Percentiles rank a stretch among this genome's conserved stretches.
Conservation (phyloP, 768 basidiomycete species). For the Termitomyces sp. region DNA sequence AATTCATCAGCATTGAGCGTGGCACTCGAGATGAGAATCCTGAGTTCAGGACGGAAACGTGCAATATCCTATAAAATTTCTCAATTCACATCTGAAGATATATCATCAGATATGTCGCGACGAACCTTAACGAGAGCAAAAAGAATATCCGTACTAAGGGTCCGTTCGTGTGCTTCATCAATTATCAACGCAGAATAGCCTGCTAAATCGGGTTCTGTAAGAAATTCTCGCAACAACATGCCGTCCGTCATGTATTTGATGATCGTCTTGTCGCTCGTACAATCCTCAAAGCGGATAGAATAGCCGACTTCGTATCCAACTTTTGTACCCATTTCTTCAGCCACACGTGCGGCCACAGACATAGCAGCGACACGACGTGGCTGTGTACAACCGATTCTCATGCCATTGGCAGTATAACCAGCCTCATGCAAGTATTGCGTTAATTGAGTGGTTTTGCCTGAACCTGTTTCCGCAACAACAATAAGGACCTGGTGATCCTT, state of each 20-base stretch:
- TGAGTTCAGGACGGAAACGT: conserved; percentile 90
- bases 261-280: conserved; percentile 97
- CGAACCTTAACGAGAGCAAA: conserved; percentile 98
- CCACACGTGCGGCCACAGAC: conserved; percentile 98
- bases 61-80: conserved; percentile 76
- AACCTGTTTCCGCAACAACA: conserved; percentile 97
- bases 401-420: conserved; percentile 83
- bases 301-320: conserved; percentile 99
- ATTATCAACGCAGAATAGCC: conserved; percentile 95
- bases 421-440: conserved; percentile 99
- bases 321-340: conserved; percentile 97
- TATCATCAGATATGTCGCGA: conserved; percentile 20
- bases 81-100: conserved; percentile 21
- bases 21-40: conserved; percentile 90
- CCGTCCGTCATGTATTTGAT: conserved; percentile 99
- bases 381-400: conserved; percentile 94
- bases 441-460: conserved; percentile 97
- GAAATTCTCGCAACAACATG: conserved; percentile 93
- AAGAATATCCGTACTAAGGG: conserved; percentile 95
- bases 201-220: conserved; percentile 95
- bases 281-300: conserved; percentile 98
- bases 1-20: conserved; percentile 99
- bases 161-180: conserved; percentile 98
- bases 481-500: conserved; percentile 91
- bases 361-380: conserved; percentile 98